Evolutionary conservation across 768 basidiomycete species (phyloP).

Genomic region (Rhodotorula kratochvilovae): DNA sequence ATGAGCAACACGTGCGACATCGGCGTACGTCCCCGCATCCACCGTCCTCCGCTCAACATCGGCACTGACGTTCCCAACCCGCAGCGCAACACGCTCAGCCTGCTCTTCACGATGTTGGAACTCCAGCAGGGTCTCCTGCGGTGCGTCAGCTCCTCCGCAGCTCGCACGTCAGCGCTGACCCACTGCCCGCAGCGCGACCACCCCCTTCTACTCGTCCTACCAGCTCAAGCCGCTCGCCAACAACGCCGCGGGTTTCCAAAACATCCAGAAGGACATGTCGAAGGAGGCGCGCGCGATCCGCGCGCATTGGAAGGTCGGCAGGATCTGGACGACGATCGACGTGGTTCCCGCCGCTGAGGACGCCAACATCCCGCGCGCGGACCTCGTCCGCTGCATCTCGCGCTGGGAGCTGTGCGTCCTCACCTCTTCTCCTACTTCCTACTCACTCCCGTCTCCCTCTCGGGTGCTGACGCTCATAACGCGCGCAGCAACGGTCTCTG

Average conservation of each 20-base stretch:
- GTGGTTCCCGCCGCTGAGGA: constrained; percentile 45
- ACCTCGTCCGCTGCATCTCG: constrained; percentile 49
- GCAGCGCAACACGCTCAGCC: constrained; percentile 51
- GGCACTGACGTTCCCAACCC: not conserved
- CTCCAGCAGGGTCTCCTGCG: constrained; percentile 53
- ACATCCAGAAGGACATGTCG: constrained; percentile 47
- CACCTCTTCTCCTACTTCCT: no score
- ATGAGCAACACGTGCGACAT: constrained; percentile 48
- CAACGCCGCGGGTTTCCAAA: constrained; percentile 41
- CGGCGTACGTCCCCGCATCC: constrained; percentile 42
- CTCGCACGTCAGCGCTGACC: no score
- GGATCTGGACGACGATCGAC: constrained; percentile 46
- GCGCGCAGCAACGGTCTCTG: constrained; percentile 42
- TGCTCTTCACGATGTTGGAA: constrained; percentile 55
- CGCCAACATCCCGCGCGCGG: constrained; percentile 46
- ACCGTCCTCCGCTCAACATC: not conserved
- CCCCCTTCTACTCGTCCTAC: constrained; percentile 54
- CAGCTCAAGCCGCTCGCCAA: constrained; percentile 47
- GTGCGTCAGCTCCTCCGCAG: not conserved
- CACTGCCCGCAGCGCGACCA: constrained; percentile 46
- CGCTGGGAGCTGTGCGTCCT: constrained; percentile 50
- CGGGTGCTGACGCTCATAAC: no score
- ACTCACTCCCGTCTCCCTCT: no score
- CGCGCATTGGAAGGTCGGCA: constrained; percentile 45
- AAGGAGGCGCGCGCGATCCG: constrained; percentile 48